These are phyloP conservation scores for Botrytis deweyae DNA, from an alignment of 2,329 filamentous ascomycete species.

Conservation along the genomic window DNA sequence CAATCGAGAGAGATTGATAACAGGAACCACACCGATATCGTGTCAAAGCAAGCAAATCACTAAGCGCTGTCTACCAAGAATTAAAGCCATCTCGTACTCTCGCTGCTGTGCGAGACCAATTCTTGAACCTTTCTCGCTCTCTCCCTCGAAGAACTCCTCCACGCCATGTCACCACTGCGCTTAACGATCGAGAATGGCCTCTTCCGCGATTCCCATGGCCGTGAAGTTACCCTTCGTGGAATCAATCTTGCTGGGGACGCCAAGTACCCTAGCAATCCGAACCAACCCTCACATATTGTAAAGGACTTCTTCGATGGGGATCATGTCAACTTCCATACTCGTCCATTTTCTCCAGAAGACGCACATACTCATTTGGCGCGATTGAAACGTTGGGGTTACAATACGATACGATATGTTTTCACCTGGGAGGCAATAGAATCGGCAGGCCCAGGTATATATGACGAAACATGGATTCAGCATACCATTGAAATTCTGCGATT, in stretches of 20 bases:
- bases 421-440: constrained; percentile 99
- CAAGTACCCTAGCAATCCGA: constrained; percentile 80
- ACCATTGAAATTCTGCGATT: constrained; percentile 82
- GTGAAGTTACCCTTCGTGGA: constrained; percentile 84
- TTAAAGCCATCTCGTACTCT: not conserved
- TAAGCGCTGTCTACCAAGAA: not conserved
- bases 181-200: constrained; percentile 81
- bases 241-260: constrained; percentile 92
- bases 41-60: not conserved
- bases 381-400: constrained; percentile 87
- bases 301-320: constrained; percentile 91
- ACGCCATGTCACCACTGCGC: constrained; percentile 68
- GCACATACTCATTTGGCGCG: constrained; percentile 84
- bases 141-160: not conserved
- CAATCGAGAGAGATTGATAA: constrained; percentile 2
- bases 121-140: not conserved
- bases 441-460: constrained; percentile 84
- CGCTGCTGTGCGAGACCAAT: not conserved
- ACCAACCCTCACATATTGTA: constrained; percentile 75
- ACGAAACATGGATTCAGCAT: constrained; percentile 89
- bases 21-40: not conserved
- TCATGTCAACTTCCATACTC: constrained; percentile 80
- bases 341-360: constrained; percentile 81
- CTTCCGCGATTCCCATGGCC: constrained; percentile 78
- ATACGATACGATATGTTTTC: constrained; percentile 93